phyloP scores from a whole-genome alignment of 2,329 filamentous ascomycete genomes.

The Epichloe sibirici region DNA sequence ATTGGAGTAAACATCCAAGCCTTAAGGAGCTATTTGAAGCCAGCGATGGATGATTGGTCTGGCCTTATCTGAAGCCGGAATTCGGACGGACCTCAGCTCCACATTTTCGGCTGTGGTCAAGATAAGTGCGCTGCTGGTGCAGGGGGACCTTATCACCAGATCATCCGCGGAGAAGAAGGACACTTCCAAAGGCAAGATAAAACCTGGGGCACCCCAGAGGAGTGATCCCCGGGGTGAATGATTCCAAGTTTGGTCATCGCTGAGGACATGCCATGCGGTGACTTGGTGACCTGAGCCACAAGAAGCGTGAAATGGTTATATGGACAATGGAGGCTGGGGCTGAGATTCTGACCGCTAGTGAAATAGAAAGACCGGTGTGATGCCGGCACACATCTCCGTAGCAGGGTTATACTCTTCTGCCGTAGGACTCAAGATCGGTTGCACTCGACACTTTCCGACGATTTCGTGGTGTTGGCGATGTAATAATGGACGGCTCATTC shows the following conservation, averaged over 20 bases:
- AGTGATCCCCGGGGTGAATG: neutral
- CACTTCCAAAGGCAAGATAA: neutral
- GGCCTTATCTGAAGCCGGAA: slow-evolving; percentile 2
- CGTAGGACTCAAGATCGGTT: too few species aligned
- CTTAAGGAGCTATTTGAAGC: neutral
- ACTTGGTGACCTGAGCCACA: neutral
- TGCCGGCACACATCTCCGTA: too few species aligned
- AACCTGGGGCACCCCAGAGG: neutral
- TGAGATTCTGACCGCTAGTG: too few species aligned
- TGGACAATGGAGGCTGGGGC: neutral
- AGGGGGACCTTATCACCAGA: slow-evolving; percentile 1
- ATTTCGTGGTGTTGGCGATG: slow-evolving; percentile 31
- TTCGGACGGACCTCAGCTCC: neutral
- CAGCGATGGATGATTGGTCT: slow-evolving; percentile 1
- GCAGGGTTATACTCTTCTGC: too few species aligned
- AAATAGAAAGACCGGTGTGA: too few species aligned
- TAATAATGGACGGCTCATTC: slow-evolving; percentile 65
- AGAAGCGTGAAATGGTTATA: neutral
- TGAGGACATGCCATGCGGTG: neutral
- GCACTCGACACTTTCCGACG: too few species aligned
- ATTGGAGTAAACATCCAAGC: neutral
- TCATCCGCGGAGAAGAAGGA: slow-evolving; percentile 6
- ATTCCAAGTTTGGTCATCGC: neutral
- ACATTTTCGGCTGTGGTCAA: neutral
- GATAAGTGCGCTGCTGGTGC: neutral